phyloP scores from a whole-genome alignment of 805 yeast genomes.

The Metschnikowia gelsemii region DNA sequence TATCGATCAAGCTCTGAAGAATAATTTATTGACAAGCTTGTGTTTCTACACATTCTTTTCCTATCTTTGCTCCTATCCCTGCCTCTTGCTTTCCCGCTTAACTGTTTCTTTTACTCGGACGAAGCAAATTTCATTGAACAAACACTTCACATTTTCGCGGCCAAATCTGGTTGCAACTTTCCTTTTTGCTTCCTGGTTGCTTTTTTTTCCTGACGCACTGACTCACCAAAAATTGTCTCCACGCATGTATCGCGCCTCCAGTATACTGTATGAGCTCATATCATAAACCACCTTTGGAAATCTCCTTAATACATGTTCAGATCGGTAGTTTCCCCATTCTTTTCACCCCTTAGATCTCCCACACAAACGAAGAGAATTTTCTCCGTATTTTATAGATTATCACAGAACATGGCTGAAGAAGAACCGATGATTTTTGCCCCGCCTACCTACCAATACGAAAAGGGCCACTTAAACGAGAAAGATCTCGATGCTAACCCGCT shows the following conservation, averaged over 20 bases:
- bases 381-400: background rate
- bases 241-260: background rate
- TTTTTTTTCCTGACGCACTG: background rate
- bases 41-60: no score
- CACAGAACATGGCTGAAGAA: constrained; percentile 14
- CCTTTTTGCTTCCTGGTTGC: background rate
- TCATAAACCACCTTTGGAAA: no score
- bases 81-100: no score
- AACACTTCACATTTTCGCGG: background rate
- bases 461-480: constrained; percentile 53
- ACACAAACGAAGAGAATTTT: background rate
- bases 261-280: no score
- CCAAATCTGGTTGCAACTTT: background rate
- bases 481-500: constrained; percentile 64
- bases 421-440: constrained; percentile 66
- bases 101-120: background rate
- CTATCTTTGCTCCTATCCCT: no score
- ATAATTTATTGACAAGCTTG: no score
- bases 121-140: background rate
- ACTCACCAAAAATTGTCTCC: background rate
- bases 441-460: constrained; percentile 81
- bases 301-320: no score
- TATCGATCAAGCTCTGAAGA: no score
- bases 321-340: no score
- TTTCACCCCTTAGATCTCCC: no score